phyloP scores from a whole-genome alignment of 2,329 filamentous ascomycete species.

The Chalaropsis thielavioides region DNA sequence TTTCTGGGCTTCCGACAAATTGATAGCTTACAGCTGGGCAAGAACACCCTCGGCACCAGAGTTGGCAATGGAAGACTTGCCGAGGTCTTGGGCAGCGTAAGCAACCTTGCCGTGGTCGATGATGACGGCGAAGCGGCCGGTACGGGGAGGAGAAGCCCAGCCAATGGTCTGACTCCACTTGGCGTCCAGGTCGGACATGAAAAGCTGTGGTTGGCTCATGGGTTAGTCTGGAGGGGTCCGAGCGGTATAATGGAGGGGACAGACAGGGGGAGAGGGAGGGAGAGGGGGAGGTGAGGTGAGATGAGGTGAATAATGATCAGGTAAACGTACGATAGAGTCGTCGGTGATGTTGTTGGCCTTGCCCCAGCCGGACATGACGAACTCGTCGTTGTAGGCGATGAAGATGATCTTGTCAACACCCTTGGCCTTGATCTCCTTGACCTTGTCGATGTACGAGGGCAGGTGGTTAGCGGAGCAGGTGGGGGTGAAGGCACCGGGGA shows the following conservation, averaged over 20 bases:
- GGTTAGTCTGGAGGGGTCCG: neutral
- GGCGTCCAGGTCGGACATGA: conserved; percentile 54
- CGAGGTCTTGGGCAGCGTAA: conserved; percentile 63
- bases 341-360: conserved; percentile 71
- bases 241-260: neutral
- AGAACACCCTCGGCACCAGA: conserved; percentile 41
- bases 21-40: conserved; percentile 33
- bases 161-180: conserved; percentile 66
- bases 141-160: conserved; percentile 62
- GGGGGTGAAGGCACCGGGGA: conserved; percentile 67
- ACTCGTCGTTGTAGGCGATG: conserved; percentile 73
- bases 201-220: conserved; percentile 37
- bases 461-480: conserved; percentile 72
- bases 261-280: conserved; percentile 16
- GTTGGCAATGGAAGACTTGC: conserved; percentile 31
- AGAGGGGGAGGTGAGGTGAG: conserved; percentile 16
- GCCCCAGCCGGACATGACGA: conserved; percentile 78
- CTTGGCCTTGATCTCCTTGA: conserved; percentile 57
- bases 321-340: conserved; percentile 41
- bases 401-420: conserved; percentile 71
- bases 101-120: conserved; percentile 70
- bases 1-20: neutral
- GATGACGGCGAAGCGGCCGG: conserved; percentile 64
- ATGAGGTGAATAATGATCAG: neutral
- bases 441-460: conserved; percentile 62